Base-by-base conservation (phyloP, 805 yeast genomes). In the Saccharomyces jurei region DNA sequence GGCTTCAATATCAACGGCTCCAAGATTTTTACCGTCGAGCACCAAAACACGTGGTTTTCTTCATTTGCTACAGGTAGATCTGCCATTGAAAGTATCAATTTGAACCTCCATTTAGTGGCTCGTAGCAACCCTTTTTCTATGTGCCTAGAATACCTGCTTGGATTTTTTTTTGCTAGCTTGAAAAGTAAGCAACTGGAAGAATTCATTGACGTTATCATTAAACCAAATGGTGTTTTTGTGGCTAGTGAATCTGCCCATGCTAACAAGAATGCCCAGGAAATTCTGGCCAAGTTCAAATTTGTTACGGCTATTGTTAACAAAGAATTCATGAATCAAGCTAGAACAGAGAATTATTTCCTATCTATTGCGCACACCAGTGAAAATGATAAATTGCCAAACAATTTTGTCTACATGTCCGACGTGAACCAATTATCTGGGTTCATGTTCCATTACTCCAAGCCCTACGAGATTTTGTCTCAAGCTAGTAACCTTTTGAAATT, bases 1-100 rank as follows among this genome's bases (percentile, higher is more conserved):
- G 73, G 72, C 9, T 66, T 70, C 50, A 59, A 64, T 52, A 60
- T 60, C 30, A 59, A 53, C 32, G 58, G 62, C 28, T 61, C 61
- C 11, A 50, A 61, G 10, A 60, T 50, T 56, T 49, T 49, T 56
- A 47, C 58, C 59, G 21, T 89, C 71, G 70, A 68, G 50, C 64
- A 64, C 26, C 57, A 62, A 54, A 65, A 67, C 51, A 65, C 71
- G 13, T 65, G 72, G 70, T 72, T 64, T 54, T 79, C 75, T 10
- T 76, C 87, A 41, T 94, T 89, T 68, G 96, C 97, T 47, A 80
- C 96, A 54, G 99, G 99, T 58, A 84, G 99, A 70, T 74, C 81
- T 56, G 85, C 89, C 69, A 78, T 94, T 57, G 82, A 82, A 56
- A 77, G 81, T 54, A 72, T 90, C 55, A 73, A 78, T 54, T 76